Evolutionary conservation across 768 basidiomycete species (phyloP).

Genomic region (Collybia sordida): DNA sequence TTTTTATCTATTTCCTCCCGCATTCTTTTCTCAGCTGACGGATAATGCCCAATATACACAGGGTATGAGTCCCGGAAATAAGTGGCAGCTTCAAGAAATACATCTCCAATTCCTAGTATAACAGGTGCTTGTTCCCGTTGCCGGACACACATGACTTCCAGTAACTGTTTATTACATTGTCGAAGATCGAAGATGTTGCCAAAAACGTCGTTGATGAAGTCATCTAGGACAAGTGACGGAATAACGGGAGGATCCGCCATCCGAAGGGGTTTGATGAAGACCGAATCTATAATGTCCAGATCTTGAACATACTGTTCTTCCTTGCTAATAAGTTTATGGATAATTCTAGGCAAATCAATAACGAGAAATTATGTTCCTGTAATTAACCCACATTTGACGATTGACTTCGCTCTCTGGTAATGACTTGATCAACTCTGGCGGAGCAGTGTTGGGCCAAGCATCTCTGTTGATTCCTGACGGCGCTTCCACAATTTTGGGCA

Average conservation of each 20-base stretch:
- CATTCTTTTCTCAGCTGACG: constrained; percentile 81
- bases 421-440: constrained; percentile 34
- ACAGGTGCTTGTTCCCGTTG: constrained; percentile 85
- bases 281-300: constrained; percentile 77
- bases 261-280: constrained; percentile 52
- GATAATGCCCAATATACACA: constrained; percentile 81
- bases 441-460: constrained; percentile 48
- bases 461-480: constrained; percentile 47
- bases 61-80: constrained; percentile 88
- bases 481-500: constrained; percentile 22
- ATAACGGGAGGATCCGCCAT: constrained; percentile 43
- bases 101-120: constrained; percentile 83
- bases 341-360: constrained; percentile 45
- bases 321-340: constrained; percentile 86
- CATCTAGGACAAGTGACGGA: constrained; percentile 55
- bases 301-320: constrained; percentile 92
- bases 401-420: constrained; percentile 78
- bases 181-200: constrained; percentile 84
- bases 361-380: constrained; percentile 2
- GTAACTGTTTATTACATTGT: constrained; percentile 72
- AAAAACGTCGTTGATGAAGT: constrained; percentile 87
- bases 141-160: constrained; percentile 84
- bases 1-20: constrained; percentile 87
- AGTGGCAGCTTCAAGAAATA: constrained; percentile 83
- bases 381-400: constrained; percentile 63